phyloP scores from a whole-genome alignment of 208 protist species.

The Crithidia brevicula region DNA sequence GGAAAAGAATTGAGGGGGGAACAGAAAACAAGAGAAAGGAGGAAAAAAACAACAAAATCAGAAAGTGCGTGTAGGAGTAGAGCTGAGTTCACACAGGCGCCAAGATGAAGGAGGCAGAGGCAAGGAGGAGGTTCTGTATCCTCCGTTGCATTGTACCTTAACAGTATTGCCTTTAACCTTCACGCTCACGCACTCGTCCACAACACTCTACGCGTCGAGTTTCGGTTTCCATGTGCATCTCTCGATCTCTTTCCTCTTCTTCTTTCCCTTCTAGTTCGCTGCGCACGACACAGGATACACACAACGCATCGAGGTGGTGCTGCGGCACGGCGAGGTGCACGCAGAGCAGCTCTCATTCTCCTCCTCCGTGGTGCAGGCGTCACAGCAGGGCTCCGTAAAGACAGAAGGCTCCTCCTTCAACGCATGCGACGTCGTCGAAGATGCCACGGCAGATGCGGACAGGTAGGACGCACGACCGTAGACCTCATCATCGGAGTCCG shows the following conservation, averaged over 20 bases:
- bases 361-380: background rate
- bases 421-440: background rate
- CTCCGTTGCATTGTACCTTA: no score
- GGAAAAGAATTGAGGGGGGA: no score
- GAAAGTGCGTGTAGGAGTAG: no score
- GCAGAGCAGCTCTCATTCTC: background rate
- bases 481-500: constrained; percentile 8
- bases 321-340: constrained; percentile 1
- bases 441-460: background rate
- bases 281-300: background rate
- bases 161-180: no score
- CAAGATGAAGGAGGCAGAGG: no score
- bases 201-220: no score
- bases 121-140: no score
- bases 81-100: no score
- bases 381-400: background rate
- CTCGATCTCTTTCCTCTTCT: background rate
- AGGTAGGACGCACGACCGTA: constrained; percentile 12
- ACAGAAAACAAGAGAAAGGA: no score
- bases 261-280: background rate
- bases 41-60: background rate
- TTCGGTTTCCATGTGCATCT: no score
- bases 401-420: constrained; percentile 4
- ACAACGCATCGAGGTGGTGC: background rate
- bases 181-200: no score